Evolutionary conservation across 2,329 filamentous ascomycete genomes (phyloP), one percentile per base, ranked within the genome.

Genomic region (Colletotrichum godetiae): DNA sequence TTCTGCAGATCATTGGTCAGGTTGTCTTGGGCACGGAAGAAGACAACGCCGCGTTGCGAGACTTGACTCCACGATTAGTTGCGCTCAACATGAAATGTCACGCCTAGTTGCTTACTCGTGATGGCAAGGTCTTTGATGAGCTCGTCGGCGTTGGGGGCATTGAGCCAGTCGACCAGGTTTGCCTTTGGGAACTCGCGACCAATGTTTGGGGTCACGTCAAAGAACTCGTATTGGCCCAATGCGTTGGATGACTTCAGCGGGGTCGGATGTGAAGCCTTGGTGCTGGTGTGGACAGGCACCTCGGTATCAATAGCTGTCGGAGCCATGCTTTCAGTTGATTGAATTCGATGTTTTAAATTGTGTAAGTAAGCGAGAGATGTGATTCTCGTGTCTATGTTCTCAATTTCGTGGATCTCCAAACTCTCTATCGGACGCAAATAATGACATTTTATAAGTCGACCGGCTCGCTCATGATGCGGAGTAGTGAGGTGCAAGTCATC

Each of bases 1-100:
- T 93, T 93, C 76, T 91, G 90, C 6, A 90, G 83, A 0, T 89
- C 88, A 75, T 91, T 87, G 75, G 85, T 85, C 6, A 92, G 81
- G 74, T 87, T 84, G 76, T 90, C 83, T 74, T 93, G 91, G 11
- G 86, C 84, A 15, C 91, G 88, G 79, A 92, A 91, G 81, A 92
- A 92, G 53, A 92, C 90, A 2, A 92, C 91, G 1, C 90, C 90
- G 15, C 91, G 86, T 74, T 89, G 86, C 1, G 90, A 91, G 74
- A 92, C 89, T 91, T 60, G 2, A 12, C 0, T 10, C 2, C 4
- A 22, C 10, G 1, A 13, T 49, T 12, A 64, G 35, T 63, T 5
- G 61, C 13, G n/a, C 4, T 37, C 7, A 12, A 35, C 15, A 24
- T 19, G 15, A 29, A 22, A 15, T 11, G 27, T 61, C 35, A n/a